Evolutionary conservation across 2,329 filamentous ascomycete genomes (phyloP), one percentile per base, ranked within the genome.

Genomic region (Penicillium expansum): DNA sequence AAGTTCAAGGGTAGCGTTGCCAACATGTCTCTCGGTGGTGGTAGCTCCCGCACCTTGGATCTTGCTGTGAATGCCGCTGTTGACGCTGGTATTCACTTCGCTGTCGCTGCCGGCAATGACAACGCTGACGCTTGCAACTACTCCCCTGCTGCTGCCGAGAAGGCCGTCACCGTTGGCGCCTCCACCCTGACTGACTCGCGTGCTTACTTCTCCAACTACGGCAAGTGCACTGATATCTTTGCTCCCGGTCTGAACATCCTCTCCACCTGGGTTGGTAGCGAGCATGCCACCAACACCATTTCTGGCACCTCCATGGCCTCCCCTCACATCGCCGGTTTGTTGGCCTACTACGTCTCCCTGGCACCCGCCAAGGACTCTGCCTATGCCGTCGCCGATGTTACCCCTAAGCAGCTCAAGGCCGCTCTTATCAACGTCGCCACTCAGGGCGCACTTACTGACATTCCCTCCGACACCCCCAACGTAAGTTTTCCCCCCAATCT

Each of bases 151-250:
- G 90, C 93, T 63, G 92, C 95, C 68, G 83, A 86, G 70, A 91
- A 95, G 72, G 92, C 94, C 66, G 86, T 99, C 75, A 99, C 94
- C 57, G 94, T 99, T 63, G 95, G 93, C 78, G 94, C 94, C 66
- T 96, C 92, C 44, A 94, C 91, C 67, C 86, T 99, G 59, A 86
- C 89, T 71, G 94, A 99, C 74, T 91, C 91, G 83, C 93, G 94
- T 79, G 94, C 94, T 65, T 99, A 97, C 86, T 99, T 99, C 87
- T 99, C 95, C 86, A 99, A 99, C 90, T 97, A 88, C 78, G 94
- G 94, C 77, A 94, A 93, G 84, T 99, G 94, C 86, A 96, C 93
- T 76, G 94, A 99, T 79, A 96, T 99, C 83, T 99, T 99, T 72
- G 94, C 92, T 62, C 94, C 94, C 60, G 94, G 94, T 73, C 84